These are phyloP conservation scores for Raffaelea ambrosiae DNA, from an alignment of 2,329 filamentous ascomycete species.

Conservation along the genomic window DNA sequence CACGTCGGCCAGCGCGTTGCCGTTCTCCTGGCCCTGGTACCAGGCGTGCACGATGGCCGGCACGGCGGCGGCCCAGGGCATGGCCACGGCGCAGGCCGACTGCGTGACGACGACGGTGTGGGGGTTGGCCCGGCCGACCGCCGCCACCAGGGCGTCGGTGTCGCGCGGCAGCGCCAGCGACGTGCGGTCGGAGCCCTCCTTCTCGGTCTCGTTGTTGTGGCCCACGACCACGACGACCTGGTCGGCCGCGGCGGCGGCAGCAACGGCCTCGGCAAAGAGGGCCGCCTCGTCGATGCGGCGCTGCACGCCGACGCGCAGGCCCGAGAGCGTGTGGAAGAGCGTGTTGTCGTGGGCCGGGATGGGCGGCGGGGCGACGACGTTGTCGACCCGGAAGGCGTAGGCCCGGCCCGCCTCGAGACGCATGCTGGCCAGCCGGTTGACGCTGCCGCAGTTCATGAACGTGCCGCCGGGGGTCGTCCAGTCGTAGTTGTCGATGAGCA, in stretches of 20 bases:
- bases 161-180: slow-evolving; percentile 9
- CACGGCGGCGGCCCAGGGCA: slow-evolving; percentile 51
- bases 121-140: slow-evolving; percentile 43
- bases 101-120: slow-evolving; percentile 51
- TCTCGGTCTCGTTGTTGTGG: slow-evolving; percentile 19
- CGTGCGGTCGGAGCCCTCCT: slow-evolving; percentile 11
- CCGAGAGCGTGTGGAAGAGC: slow-evolving; percentile 15
- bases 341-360: slow-evolving; percentile 15
- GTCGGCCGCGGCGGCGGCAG: slow-evolving; percentile 34
- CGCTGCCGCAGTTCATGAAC: slow-evolving; percentile 15
- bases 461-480: slow-evolving; percentile 31
- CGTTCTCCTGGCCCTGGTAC: slow-evolving; percentile 83
- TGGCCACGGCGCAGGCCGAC: slow-evolving; percentile 64
- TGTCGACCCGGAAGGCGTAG: slow-evolving; percentile 12
- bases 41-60: slow-evolving; percentile 64
- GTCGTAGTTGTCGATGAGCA: slow-evolving; percentile 35
- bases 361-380: slow-evolving; percentile 12
- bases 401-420: slow-evolving; percentile 7
- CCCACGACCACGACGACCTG: slow-evolving; percentile 7
- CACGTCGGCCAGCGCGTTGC: slow-evolving; percentile 58
- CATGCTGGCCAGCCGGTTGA: slow-evolving; percentile 5
- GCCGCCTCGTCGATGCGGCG: slow-evolving; percentile 5
- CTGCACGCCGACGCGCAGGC: slow-evolving; percentile 12
- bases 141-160: slow-evolving; percentile 27
- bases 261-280: slow-evolving; percentile 10